Conservation (phyloP, 1,284 basidiomycete genomes). For the Mycena citricolor region DNA sequence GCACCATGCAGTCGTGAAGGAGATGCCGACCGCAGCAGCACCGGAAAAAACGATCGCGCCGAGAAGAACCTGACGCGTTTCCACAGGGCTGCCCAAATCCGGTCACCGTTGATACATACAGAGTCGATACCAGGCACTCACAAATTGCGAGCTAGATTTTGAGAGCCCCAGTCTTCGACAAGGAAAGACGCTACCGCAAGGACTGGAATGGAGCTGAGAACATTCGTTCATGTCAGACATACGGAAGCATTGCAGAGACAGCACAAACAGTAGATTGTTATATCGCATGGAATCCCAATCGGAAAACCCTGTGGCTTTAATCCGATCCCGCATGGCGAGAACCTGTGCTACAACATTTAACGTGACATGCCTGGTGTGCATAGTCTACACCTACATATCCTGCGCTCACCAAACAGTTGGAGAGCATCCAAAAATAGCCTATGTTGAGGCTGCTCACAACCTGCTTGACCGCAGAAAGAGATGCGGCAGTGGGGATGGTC, state of each 20-base stretch:
- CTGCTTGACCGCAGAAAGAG: constrained; percentile 45
- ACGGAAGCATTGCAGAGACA: no score
- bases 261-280: constrained; percentile 82
- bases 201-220: constrained; percentile 75
- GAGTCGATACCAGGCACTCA: constrained; percentile 40
- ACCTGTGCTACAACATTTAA: constrained; percentile 50
- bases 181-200: constrained; percentile 82
- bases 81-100: constrained; percentile 63
- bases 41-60: constrained; percentile 94
- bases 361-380: constrained; percentile 9
- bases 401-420: constrained; percentile 91
- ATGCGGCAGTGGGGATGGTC: constrained; percentile 44
- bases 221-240: neutral
- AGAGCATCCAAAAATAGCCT: constrained; percentile 96
- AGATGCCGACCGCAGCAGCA: constrained; percentile 95
- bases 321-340: constrained; percentile 94
- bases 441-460: constrained; percentile 65
- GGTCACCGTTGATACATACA: constrained; percentile 6
- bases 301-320: constrained; percentile 97
- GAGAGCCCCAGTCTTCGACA: constrained; percentile 88
- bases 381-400: constrained; percentile 70
- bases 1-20: constrained; percentile 99
- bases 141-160: constrained; percentile 86
- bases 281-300: constrained; percentile 99
- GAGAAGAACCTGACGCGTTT: constrained; percentile 79